Evolutionary conservation across 495 filamentous ascomycete genomes (phyloP).

Genomic region (Penicillium parvum): DNA sequence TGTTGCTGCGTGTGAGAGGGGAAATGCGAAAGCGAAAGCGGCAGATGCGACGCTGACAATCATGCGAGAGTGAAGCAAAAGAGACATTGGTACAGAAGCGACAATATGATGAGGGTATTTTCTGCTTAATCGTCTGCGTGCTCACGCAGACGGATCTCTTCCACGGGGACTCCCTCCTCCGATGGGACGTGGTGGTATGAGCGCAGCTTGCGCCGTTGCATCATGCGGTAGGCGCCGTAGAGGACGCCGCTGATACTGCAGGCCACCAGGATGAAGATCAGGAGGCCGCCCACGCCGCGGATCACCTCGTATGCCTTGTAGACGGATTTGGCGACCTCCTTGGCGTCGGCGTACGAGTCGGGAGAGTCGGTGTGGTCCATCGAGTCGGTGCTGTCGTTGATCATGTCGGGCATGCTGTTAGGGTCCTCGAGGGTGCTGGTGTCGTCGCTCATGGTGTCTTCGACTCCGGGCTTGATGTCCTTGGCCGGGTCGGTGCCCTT

Average conservation of each 20-base stretch:
- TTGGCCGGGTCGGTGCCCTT: conserved; percentile 8
- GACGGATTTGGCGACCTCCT: conserved; percentile 31
- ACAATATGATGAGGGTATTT: background rate
- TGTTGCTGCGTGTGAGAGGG: background rate
- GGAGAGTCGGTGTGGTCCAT: background rate
- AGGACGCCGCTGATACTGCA: conserved; percentile 27
- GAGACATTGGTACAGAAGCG: background rate
- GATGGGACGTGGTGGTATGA: conserved; percentile 34
- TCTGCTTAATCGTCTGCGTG: conserved; percentile 7
- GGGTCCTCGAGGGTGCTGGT: conserved; percentile 7
- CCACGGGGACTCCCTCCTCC: conserved; percentile 28
- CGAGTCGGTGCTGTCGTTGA: conserved; percentile 1
- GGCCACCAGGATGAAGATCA: conserved; percentile 30
- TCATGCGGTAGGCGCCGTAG: conserved; percentile 19
- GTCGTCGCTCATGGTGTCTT: conserved; percentile 14
- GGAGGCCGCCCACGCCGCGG: conserved; percentile 28
- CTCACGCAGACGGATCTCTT: conserved; percentile 21
- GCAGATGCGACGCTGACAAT: conserved; percentile 19
- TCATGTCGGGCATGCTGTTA: conserved; percentile 11
- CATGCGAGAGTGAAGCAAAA: conserved; percentile 10
- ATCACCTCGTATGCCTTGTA: conserved; percentile 36
- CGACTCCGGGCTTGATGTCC: too few species aligned
- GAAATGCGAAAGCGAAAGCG: background rate
- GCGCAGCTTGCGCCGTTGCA: conserved; percentile 22
- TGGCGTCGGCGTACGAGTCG: conserved; percentile 22